A percentile compares a stretch with the other conserved stretches of the same genome.
These are phyloP conservation scores for Trichoderma koningiopsis DNA, from an alignment of 2,329 filamentous ascomycete genomes.

Conservation along the genomic window DNA sequence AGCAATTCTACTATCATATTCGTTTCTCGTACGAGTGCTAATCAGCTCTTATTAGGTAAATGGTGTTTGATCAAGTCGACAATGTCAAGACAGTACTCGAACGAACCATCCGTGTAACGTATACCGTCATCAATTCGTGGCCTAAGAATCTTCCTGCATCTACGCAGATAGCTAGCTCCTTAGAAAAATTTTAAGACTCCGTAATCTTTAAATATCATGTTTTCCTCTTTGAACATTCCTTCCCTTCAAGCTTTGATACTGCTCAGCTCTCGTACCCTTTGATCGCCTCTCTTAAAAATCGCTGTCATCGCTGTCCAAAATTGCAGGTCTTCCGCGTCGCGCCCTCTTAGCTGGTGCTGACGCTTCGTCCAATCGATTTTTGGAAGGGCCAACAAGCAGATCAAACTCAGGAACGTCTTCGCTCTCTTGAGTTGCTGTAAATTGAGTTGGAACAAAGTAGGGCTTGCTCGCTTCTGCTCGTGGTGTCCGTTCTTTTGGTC, in stretches of 20 bases:
- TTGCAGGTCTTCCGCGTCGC: conserved; percentile 35
- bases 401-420: conserved; percentile 44
- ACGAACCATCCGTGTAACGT: neutral
- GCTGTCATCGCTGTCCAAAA: conserved; percentile 26
- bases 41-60: neutral
- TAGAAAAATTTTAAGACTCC: neutral
- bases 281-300: conserved; percentile 1
- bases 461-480: conserved; percentile 32
- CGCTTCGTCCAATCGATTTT: neutral
- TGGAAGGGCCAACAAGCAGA: conserved; percentile 29
- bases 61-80: neutral
- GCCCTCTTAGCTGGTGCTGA: conserved; percentile 28
- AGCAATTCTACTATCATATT: neutral
- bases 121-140: conserved; percentile 14
- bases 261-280: neutral
- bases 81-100: neutral
- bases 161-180: conserved; percentile 29
- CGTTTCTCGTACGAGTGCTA: conserved; percentile 17
- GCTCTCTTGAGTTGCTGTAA: conserved; percentile 46
- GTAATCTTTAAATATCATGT: neutral
- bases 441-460: conserved; percentile 44
- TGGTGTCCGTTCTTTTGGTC: conserved; percentile 29
- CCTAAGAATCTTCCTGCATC: neutral
- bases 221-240: neutral
- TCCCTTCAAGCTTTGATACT: neutral